These are phyloP conservation scores for Saccharomyces hybrid DNA, from an alignment of 1,139 yeast genomes.

Conservation along the genomic window DNA sequence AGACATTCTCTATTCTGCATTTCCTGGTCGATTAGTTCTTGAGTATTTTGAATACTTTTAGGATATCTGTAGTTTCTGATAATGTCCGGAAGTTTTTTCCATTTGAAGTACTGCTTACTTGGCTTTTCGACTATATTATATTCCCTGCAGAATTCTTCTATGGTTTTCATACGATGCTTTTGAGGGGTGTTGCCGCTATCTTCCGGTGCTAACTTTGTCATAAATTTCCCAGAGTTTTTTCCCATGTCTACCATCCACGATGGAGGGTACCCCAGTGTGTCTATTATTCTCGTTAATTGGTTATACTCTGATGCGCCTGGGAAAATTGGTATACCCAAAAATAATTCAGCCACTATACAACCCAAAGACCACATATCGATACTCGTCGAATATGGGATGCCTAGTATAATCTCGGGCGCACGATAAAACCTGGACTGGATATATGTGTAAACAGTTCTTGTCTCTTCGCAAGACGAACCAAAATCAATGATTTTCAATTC, in stretches of 20 bases:
- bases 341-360: slow-evolving; percentile 89
- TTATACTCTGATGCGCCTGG: slow-evolving; percentile 95
- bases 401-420: slow-evolving; percentile 90
- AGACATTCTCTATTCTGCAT: slow-evolving; percentile 63
- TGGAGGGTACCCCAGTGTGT: slow-evolving; percentile 83
- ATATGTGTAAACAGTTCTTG: slow-evolving; percentile 84
- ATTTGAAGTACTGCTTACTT: slow-evolving; percentile 76
- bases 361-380: slow-evolving; percentile 99
- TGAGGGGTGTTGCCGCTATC: slow-evolving; percentile 34
- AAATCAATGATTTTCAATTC: slow-evolving; percentile 90
- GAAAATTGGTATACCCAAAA: slow-evolving; percentile 85
- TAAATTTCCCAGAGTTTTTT: slow-evolving; percentile 65
- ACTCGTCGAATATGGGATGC: slow-evolving; percentile 82
- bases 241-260: slow-evolving; percentile 97
- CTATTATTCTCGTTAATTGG: slow-evolving; percentile 74
- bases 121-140: slow-evolving; percentile 60
- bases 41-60: slow-evolving; percentile 59
- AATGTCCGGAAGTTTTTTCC: slow-evolving; percentile 64
- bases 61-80: slow-evolving; percentile 71
- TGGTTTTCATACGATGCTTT: slow-evolving; percentile 44
- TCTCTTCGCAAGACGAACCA: slow-evolving; percentile 91
- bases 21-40: slow-evolving; percentile 58
- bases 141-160: slow-evolving; percentile 55
- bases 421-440: slow-evolving; percentile 93
- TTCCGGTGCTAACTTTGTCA: slow-evolving; percentile 40